Conservation (phyloP, 2,329 filamentous ascomycete genomes). For the Penicillium brasilianum region DNA sequence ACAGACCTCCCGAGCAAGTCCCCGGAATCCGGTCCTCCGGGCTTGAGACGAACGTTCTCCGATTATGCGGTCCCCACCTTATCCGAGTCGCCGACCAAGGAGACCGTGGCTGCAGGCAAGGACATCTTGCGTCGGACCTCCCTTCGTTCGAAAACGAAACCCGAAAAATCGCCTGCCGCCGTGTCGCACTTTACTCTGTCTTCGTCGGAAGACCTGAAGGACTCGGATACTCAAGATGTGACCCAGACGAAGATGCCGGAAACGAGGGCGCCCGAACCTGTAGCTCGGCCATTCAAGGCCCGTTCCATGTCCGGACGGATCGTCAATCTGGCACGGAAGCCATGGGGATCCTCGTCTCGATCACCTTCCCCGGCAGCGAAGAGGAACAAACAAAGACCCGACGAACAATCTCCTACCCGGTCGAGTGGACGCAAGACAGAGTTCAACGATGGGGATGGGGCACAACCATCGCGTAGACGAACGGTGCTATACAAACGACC, state of each 20-base stretch:
- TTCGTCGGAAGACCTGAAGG: constrained; percentile 42
- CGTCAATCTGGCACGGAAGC: constrained; percentile 56
- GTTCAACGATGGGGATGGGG: constrained; percentile 30
- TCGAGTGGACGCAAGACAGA: constrained; percentile 24
- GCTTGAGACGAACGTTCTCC: constrained; percentile 56
- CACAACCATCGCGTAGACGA: constrained; percentile 35
- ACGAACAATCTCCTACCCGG: constrained; percentile 36
- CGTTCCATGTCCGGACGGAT: constrained; percentile 57
- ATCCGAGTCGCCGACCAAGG: constrained; percentile 43
- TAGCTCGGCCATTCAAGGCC: constrained; percentile 47
- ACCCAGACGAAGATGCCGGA: constrained; percentile 29
- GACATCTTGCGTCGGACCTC: constrained; percentile 50
- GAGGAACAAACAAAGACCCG: constrained; percentile 34
- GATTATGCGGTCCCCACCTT: constrained; percentile 53
- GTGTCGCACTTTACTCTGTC: constrained; percentile 46
- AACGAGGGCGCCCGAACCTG: constrained; percentile 37
- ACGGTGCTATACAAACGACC: constrained; percentile 44
- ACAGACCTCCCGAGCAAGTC: constrained; percentile 56
- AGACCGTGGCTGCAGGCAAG: constrained; percentile 47
- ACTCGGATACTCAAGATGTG: constrained; percentile 29
- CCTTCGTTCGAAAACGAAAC: constrained; percentile 42
- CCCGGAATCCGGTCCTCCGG: constrained; percentile 39
- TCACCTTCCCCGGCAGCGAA: constrained; percentile 53
- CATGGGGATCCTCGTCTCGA: constrained; percentile 54
- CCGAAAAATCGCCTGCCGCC: constrained; percentile 29